These are phyloP conservation scores for Scytalidium sp. DNA, from an alignment of 2,329 filamentous ascomycete species.

Conservation along the genomic window DNA sequence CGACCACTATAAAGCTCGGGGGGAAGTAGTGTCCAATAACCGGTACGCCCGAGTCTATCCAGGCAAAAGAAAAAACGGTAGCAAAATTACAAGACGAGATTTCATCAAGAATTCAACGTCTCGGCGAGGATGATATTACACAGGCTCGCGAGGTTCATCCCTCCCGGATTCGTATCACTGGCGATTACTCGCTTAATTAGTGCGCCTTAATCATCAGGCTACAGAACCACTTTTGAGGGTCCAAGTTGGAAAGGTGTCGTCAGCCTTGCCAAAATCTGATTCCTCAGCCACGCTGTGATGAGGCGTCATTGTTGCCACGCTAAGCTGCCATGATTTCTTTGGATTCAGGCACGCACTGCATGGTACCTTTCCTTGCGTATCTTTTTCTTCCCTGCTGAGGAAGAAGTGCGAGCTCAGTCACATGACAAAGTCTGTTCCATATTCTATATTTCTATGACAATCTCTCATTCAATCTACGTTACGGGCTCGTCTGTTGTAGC, in stretches of 20 bases:
- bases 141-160: background rate
- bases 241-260: background rate
- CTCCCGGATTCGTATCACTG: background rate
- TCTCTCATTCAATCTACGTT: no score
- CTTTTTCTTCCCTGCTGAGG: no score
- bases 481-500: no score
- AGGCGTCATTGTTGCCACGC: background rate
- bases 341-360: no score
- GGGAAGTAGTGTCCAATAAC: background rate
- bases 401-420: no score
- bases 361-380: no score
- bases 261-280: background rate
- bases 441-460: no score
- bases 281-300: background rate
- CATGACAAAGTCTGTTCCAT: no score
- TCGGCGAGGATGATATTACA: background rate
- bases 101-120: background rate
- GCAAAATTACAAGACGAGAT: background rate
- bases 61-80: background rate
- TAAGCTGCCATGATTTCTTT: no score
- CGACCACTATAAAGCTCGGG: background rate
- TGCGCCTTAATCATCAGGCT: background rate
- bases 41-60: background rate
- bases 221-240: background rate
- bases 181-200: background rate